Conservation (phyloP, 495 filamentous ascomycete species). For the Xylaria intraflava region DNA sequence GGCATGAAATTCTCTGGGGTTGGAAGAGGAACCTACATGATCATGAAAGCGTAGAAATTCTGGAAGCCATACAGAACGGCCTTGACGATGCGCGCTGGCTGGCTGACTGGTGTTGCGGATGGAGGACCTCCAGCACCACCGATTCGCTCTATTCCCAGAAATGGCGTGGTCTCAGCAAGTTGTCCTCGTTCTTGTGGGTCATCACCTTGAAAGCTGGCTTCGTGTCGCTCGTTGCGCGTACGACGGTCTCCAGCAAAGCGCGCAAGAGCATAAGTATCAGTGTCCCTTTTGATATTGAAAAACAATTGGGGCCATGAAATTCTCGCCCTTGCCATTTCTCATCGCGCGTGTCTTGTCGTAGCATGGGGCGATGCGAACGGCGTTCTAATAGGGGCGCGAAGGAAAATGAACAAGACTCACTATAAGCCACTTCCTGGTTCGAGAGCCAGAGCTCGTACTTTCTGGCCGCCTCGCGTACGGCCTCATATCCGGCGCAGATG, state of each 20-base stretch:
- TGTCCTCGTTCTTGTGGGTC: slow-evolving; percentile 41
- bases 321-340: background rate
- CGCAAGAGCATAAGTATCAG: slow-evolving; percentile 10
- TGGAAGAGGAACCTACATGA: slow-evolving; percentile 68
- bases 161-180: slow-evolving; percentile 50
- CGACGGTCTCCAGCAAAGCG: slow-evolving; percentile 1
- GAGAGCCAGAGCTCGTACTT: slow-evolving; percentile 61
- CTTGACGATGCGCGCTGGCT: slow-evolving; percentile 66
- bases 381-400: slow-evolving; percentile 2
- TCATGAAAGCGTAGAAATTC: slow-evolving; percentile 98
- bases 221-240: background rate
- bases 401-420: slow-evolving; percentile 40
- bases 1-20: background rate
- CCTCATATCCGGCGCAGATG: slow-evolving; percentile 86
- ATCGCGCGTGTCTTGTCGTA: background rate
- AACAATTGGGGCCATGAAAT: background rate
- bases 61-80: slow-evolving; percentile 82
- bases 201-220: slow-evolving; percentile 16
- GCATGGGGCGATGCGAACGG: background rate
- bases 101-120: slow-evolving; percentile 40
- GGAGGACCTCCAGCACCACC: slow-evolving; percentile 12
- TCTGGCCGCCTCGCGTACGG: slow-evolving; percentile 65
- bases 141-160: slow-evolving; percentile 49
- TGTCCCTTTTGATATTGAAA: background rate
- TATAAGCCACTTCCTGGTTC: slow-evolving; percentile 46